Evolutionary conservation across 306 rosid genomes (phyloP).

Genomic region (Cicer yamashitae): DNA sequence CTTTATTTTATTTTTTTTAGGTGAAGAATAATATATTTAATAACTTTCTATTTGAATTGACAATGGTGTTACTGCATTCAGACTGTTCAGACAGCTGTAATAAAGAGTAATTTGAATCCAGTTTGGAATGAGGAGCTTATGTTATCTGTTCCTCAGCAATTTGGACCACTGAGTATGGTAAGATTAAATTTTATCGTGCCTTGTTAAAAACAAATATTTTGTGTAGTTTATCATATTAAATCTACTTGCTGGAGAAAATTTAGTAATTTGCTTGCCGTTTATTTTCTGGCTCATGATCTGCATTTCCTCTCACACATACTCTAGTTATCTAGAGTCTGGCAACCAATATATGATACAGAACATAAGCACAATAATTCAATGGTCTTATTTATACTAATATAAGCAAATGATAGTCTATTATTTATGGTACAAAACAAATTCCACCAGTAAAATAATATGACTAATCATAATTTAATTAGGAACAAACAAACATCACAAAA

Average conservation of each 20-base stretch:
- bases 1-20: constrained; percentile 32
- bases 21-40: constrained; percentile 34
- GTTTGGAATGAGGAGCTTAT: constrained; percentile 94
- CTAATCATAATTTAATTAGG: not conserved
- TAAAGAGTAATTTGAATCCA: constrained; percentile 90
- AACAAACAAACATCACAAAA: not conserved
- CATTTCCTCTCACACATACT: not conserved
- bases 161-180: constrained; percentile 80
- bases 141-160: constrained; percentile 82
- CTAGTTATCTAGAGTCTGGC: not conserved
- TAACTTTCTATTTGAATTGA: constrained; percentile 40
- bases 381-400: not conserved
- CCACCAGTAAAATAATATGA: not conserved
- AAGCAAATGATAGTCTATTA: not conserved
- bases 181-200: constrained; percentile 37
- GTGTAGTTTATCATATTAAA: not conserved
- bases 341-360: not conserved
- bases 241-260: not conserved
- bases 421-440: not conserved
- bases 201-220: not conserved
- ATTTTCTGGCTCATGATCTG: not conserved
- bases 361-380: not conserved
- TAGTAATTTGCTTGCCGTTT: not conserved
- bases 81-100: constrained; percentile 70
- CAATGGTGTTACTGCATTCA: constrained; percentile 46